Percentiles rank a stretch among this genome's conserved stretches.
These are phyloP conservation scores for Citrullus amarus DNA, from an alignment of 306 rosid species.

Conservation along the genomic window DNA sequence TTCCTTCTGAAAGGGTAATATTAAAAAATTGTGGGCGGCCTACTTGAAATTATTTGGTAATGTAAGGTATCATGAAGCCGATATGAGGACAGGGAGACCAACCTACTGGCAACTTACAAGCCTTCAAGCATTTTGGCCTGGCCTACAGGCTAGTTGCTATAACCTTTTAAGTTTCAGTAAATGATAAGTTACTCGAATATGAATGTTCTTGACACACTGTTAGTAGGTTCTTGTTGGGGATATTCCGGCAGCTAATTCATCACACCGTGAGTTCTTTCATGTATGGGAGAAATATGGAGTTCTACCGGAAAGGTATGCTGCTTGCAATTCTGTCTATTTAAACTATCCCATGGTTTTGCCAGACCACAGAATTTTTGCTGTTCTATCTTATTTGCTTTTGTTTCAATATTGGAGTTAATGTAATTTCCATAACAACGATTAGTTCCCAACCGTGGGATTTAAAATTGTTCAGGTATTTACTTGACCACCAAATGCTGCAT, in stretches of 20 bases:
- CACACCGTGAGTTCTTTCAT: slow-evolving; percentile 83
- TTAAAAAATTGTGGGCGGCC: neutral
- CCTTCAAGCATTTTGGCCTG: slow-evolving; percentile 99
- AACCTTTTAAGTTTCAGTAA: neutral
- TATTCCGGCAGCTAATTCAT: slow-evolving; percentile 79
- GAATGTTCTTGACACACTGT: slow-evolving; percentile 11
- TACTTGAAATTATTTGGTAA: slow-evolving; percentile 14
- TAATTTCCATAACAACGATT: neutral
- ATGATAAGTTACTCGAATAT: slow-evolving; percentile 19
- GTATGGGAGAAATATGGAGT: slow-evolving; percentile 86
- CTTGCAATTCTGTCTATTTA: slow-evolving; percentile 12
- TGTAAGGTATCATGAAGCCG: slow-evolving; percentile 96
- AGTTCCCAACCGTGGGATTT: neutral
- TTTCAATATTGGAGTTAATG: neutral
- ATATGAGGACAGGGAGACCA: slow-evolving; percentile 93
- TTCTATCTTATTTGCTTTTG: neutral
- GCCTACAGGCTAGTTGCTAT: slow-evolving; percentile 63
- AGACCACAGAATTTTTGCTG: neutral
- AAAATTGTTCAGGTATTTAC: slow-evolving; percentile 63
- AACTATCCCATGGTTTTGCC: neutral
- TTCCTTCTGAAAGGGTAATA: neutral
- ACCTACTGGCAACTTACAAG: slow-evolving; percentile 99
- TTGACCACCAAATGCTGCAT: slow-evolving; percentile 90
- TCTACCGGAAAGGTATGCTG: slow-evolving; percentile 76
- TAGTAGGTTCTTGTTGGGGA: slow-evolving; percentile 90